A percentile compares a stretch with the other conserved stretches of the same genome.
These are phyloP conservation scores for Coemansia sp. DNA, from an alignment of 192 early-diverging fungal genomes.

Conservation along the genomic window DNA sequence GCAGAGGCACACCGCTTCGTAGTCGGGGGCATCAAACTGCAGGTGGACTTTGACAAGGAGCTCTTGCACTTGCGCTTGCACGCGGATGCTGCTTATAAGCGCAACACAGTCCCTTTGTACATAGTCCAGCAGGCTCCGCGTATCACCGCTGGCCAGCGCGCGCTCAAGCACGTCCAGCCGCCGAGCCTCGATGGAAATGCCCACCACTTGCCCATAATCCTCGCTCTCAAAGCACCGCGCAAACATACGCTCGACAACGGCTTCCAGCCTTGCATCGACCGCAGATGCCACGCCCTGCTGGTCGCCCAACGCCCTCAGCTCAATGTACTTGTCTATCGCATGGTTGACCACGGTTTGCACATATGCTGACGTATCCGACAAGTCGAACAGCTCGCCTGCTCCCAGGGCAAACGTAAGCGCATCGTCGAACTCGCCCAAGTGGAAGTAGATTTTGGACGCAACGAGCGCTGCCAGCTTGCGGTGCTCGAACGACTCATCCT, in stretches of 20 bases:
- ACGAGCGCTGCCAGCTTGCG: slow-evolving; percentile 92
- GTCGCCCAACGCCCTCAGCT: slow-evolving; percentile 60
- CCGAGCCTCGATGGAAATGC: slow-evolving; percentile 91
- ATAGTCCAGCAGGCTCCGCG: slow-evolving; percentile 76
- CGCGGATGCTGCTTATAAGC: slow-evolving; percentile 63
- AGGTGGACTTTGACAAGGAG: slow-evolving; percentile 53
- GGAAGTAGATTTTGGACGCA: slow-evolving; percentile 98
- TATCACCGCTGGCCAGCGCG: slow-evolving; percentile 73
- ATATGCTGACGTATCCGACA: slow-evolving; percentile 80
- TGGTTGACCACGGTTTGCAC: slow-evolving; percentile 94
- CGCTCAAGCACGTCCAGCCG: slow-evolving; percentile 89
- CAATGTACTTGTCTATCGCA: slow-evolving; percentile 90
- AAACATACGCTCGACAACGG: slow-evolving; percentile 96
- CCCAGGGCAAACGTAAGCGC: slow-evolving; percentile 95
- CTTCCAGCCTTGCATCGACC: slow-evolving; percentile 80
- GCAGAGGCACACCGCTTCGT: slow-evolving; percentile 89
- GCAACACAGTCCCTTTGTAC: slow-evolving; percentile 86
- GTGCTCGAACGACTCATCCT: slow-evolving; percentile 84
- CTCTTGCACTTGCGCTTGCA: slow-evolving; percentile 69
- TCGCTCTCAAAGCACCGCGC: slow-evolving; percentile 82
- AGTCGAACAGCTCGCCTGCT: slow-evolving; percentile 88
- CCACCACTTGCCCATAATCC: slow-evolving; percentile 85
- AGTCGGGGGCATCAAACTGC: slow-evolving; percentile 77
- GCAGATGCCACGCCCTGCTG: slow-evolving; percentile 17
- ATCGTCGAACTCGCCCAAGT: slow-evolving; percentile 95